phyloP scores from a whole-genome alignment of 2,329 filamentous ascomycete species.

The Beauveria varroae region DNA sequence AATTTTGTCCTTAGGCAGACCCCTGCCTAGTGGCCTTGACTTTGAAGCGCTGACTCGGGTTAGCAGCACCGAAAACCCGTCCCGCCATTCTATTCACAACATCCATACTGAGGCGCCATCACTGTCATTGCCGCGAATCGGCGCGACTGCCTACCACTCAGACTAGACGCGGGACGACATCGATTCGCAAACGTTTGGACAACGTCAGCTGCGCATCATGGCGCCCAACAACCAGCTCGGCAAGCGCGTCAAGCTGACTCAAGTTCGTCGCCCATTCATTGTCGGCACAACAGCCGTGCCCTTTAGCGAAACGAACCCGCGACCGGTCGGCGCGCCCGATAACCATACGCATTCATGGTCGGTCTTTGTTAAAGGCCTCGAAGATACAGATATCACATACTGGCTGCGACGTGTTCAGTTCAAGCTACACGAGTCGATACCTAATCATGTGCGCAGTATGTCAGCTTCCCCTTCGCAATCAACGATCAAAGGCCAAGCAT shows the following conservation, averaged over 20 bases:
- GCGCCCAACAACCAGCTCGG: slow-evolving; percentile 50
- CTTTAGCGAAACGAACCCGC: slow-evolving; percentile 73
- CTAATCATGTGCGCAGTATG: slow-evolving; percentile 75
- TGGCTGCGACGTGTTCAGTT: slow-evolving; percentile 98
- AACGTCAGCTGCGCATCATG: slow-evolving; percentile 33
- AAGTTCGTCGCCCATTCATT: slow-evolving; percentile 59
- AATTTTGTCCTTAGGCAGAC: slow-evolving; percentile 9
- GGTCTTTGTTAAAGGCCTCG: slow-evolving; percentile 85
- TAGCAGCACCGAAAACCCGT: neutral
- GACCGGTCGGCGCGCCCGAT: slow-evolving; percentile 66
- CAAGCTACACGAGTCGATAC: slow-evolving; percentile 95
- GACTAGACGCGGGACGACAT: neutral
- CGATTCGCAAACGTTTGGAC: neutral
- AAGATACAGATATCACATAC: slow-evolving; percentile 85
- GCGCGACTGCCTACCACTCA: neutral
- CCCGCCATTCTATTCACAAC: neutral
- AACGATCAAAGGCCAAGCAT: neutral
- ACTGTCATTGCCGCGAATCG: neutral
- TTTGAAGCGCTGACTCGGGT: neutral
- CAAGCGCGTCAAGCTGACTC: slow-evolving; percentile 58
- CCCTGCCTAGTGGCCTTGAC: neutral
- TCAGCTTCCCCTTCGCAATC: slow-evolving; percentile 14
- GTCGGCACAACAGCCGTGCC: slow-evolving; percentile 74
- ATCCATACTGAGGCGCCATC: neutral
- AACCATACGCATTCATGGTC: slow-evolving; percentile 97